Evolutionary conservation across 225 moss, liverwort and hornwort genomes (phyloP).

Genomic region (Takakia lepidozioides): DNA sequence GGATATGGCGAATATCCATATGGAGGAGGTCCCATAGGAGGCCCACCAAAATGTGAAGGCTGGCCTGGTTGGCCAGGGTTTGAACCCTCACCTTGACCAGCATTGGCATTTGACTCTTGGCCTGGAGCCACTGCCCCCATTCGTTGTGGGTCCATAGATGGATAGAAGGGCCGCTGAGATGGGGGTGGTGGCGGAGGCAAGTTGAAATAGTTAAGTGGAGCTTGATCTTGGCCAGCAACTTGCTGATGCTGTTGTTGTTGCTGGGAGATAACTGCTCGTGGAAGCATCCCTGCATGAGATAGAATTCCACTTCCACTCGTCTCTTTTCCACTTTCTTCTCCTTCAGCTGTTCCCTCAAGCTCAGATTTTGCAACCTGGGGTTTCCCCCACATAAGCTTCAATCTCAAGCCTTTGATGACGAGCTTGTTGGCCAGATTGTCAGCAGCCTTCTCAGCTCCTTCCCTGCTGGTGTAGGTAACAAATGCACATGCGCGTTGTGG

Average conservation of each 20-base stretch:
- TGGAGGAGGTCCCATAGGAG: conserved; percentile 54
- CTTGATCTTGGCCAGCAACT: conserved; percentile 44
- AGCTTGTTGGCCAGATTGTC: conserved; percentile 55
- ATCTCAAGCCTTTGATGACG: conserved; percentile 53
- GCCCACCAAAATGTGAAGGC: conserved; percentile 49
- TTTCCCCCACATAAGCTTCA: conserved; percentile 68
- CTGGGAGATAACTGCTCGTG: conserved; percentile 80
- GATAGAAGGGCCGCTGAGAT: conserved; percentile 83
- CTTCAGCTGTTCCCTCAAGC: conserved; percentile 25
- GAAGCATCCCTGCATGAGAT: conserved; percentile 94
- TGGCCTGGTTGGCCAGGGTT: conserved; percentile 33
- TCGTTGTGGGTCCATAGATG: conserved; percentile 98
- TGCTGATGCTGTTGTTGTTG: conserved; percentile 69
- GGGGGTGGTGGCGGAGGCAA: conserved; percentile 77
- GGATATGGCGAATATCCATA: conserved; percentile 8
- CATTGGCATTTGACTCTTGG: conserved; percentile 31
- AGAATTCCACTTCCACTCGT: conserved; percentile 54
- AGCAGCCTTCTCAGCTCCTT: conserved; percentile 57
- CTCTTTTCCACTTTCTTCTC: conserved; percentile 24
- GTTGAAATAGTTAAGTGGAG: conserved; percentile 85
- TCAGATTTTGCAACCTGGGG: conserved; percentile 49
- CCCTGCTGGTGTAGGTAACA: conserved; percentile 45
- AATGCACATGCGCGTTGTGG: conserved; percentile 57
- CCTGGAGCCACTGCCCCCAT: conserved; percentile 81
- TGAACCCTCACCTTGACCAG: conserved; percentile 51